Evolutionary conservation across 2,329 filamentous ascomycete species (phyloP), one percentile per base, ranked within the genome.

Genomic region (Aureobasidium sp.): DNA sequence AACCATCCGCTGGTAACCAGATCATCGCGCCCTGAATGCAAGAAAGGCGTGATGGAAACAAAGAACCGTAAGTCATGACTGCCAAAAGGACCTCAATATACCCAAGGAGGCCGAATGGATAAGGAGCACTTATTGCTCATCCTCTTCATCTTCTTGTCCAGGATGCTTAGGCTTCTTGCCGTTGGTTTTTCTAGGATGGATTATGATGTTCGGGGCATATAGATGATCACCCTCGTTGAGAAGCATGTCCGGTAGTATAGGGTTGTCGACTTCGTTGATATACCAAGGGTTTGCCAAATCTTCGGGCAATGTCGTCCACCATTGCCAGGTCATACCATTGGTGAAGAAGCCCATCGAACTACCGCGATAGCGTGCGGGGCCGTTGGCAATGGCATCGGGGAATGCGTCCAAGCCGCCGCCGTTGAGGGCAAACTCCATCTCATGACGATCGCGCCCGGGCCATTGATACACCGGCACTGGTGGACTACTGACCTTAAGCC

Each of bases 141-240:
- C 55, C 15, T 39, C 31, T 20, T 47, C 53, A 34, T 57, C 41
- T 57, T 57, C 42, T 29, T 58, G 29, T 20, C 29, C 45, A 44
- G 39, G 22, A 22, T 59, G 56, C 25, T 59, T 59, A 1, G 56
- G 34, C 44, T 61, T 61, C n/a, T 52, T 17, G n/a, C 57, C 47
- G 6, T 67, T 66, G 5, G 63, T 69, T 68, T 77, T 77, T 60
- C 74, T 69, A 20, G 75, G 75, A 67, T 77, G 75, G 66, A 76
- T 65, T 17, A 73, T 65, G 41, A 76, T 68, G 51, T 74, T 74
- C 11, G 75, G 75, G 49, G 67, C 65, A 47, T 71, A 76, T 2
- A 75, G 62, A 61, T 69, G 60, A 5, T 70, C 73, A n/a, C 71
- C 68, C 34, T 68, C 55, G 12, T 66, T 65, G n/a, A 66, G 61